Percentiles rank a stretch among this genome's conserved stretches.
phyloP scores from a whole-genome alignment of 2,329 filamentous ascomycete species.

The Aureobasidium namibiae region DNA sequence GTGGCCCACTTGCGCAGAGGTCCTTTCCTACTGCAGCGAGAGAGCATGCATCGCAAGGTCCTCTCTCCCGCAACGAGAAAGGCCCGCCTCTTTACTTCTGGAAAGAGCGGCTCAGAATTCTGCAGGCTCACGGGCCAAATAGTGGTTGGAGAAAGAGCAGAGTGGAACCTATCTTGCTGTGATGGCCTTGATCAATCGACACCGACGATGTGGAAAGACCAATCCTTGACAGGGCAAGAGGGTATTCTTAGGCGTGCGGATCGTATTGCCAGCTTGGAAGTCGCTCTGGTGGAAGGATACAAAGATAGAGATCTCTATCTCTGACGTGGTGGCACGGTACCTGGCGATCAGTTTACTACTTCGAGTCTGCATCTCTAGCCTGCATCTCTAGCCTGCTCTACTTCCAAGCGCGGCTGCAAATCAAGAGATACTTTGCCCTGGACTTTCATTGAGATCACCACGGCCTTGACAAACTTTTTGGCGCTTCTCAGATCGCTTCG shows the following conservation, averaged over 20 bases:
- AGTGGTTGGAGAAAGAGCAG: background rate
- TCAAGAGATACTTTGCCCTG: background rate
- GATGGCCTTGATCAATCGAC: background rate
- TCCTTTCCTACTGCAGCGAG: background rate
- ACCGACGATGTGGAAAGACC: background rate
- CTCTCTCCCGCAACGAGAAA: background rate
- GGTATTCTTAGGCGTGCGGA: background rate
- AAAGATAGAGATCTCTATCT: slow-evolving; percentile 8
- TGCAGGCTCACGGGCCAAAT: slow-evolving; percentile 5
- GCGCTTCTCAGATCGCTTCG: background rate
- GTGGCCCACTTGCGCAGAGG: background rate
- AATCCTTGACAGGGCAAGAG: background rate
- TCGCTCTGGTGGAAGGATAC: background rate
- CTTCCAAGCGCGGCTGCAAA: background rate
- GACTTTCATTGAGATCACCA: background rate
- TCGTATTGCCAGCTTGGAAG: background rate
- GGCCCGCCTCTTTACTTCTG: slow-evolving; percentile 1
- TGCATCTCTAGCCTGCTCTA: background rate
- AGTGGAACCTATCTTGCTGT: background rate
- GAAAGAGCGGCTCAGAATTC: background rate
- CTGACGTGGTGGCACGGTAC: slow-evolving; percentile 6
- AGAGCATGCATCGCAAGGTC: background rate
- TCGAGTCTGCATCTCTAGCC: background rate
- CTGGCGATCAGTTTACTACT: slow-evolving; percentile 3
- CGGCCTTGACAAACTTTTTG: no score